Evolutionary conservation across 108 stramenopile species (phyloP).

Genomic region (Skeletonema costatum): DNA sequence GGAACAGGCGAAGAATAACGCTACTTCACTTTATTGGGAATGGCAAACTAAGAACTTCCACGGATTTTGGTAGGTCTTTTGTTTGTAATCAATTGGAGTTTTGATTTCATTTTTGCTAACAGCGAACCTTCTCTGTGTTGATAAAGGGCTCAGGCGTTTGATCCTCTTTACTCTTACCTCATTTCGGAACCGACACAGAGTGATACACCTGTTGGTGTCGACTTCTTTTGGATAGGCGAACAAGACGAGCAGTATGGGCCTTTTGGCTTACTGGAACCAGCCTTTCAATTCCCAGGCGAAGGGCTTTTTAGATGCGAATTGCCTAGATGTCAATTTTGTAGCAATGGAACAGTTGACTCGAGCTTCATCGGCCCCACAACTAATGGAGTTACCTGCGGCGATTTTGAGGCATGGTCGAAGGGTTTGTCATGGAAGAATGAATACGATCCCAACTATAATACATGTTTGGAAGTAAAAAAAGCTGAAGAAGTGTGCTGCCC

Average conservation of each 20-base stretch:
- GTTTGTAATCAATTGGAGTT: too few relatives aligned
- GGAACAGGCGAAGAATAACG: neutral
- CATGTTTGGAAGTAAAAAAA: neutral
- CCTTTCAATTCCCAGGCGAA: neutral
- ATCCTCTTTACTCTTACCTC: neutral
- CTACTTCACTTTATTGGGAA: neutral
- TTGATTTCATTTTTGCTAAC: too few relatives aligned
- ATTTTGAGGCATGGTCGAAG: neutral
- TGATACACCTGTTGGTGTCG: conserved; percentile 9
- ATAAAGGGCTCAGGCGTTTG: neutral
- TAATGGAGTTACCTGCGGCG: neutral
- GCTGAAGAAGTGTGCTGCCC: neutral
- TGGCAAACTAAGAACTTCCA: neutral
- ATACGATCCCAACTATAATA: neutral
- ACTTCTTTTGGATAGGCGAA: neutral
- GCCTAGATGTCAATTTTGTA: conserved; percentile 1
- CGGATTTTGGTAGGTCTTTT: neutral
- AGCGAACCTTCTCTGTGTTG: neutral
- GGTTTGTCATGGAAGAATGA: neutral
- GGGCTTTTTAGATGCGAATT: neutral
- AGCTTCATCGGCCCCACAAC: neutral
- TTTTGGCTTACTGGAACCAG: neutral
- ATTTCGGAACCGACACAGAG: neutral
- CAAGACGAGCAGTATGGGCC: neutral
- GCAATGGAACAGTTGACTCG: conserved; percentile 4